Evolutionary conservation across 2,329 filamentous ascomycete species (phyloP), one percentile per base, ranked within the genome.

Genomic region (Zarea fungicola): DNA sequence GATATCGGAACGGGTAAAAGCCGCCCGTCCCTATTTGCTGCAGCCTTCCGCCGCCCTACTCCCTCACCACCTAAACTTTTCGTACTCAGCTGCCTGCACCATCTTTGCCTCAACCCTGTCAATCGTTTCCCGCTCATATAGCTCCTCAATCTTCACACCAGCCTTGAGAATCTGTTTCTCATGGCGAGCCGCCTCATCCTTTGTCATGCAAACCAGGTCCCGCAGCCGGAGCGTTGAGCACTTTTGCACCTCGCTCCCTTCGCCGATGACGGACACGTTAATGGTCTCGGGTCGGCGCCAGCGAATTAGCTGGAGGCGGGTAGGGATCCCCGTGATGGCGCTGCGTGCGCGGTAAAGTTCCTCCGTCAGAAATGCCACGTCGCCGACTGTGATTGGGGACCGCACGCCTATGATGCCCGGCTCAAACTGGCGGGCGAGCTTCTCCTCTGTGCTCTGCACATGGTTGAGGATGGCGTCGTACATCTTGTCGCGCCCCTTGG

Each of bases 181-280:
- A 65, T 99, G 93, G 51, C 79, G 76, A 14, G 76, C 70, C 3
- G 87, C 88, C 67, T 96, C 91, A 53, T 96, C 91, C 65, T 91
- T 95, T 1, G 91, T 96, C 88, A 96, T 89, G 58, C 87, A 87
- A 0, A 96, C 90, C 52, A 96, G 63, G 39, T 95, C 84, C 23
- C 77, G 75, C 57, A 92, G 67, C 26, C 74, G 67, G 5, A 97
- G 57, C 3, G 75, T 78, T n/a, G 87, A 84, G 39, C 77, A 82
- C 61, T 87, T 95, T 65, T 97, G 91, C 19, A 84, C 81, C n/a
- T 83, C 76, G 34, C 81, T 79, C 26, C 76, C 76, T 47, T 80
- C 73, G 35, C 90, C 85, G 13, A 89, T 72, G 13, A 66, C 69
- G 40, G 77, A 69, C 49, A 79, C 72, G 55, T 81, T 87, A 21